Conservation (phyloP, 2,329 filamentous ascomycete genomes). For the Botryosphaeria dothidea region DNA sequence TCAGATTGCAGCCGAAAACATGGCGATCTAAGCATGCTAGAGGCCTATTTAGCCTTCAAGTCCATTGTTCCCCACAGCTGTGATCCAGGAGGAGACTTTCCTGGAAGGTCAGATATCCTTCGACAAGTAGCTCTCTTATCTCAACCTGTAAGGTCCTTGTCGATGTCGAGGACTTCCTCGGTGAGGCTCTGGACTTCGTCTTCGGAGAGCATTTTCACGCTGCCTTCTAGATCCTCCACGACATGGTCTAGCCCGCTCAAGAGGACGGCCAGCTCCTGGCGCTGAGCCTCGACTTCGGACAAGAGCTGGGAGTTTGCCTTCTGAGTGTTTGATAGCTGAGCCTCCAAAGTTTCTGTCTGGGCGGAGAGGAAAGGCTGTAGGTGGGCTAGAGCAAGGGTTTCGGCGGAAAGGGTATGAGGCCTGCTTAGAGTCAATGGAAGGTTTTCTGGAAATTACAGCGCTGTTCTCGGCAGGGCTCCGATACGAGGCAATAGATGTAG, state of each 20-base stretch:
- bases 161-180: conserved; percentile 35
- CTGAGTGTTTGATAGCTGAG: conserved; percentile 52
- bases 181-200: conserved; percentile 38
- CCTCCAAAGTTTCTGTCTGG: conserved; percentile 50
- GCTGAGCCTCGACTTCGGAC: conserved; percentile 54
- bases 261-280: conserved; percentile 58
- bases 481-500: background rate
- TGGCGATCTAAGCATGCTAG: no score
- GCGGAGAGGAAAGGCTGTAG: conserved; percentile 57
- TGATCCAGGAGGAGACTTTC: no score
- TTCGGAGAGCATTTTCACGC: conserved; percentile 42
- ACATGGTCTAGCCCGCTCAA: conserved; percentile 57
- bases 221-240: conserved; percentile 58
- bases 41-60: no score
- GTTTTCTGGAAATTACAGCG: background rate
- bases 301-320: conserved; percentile 55
- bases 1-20: no score
- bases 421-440: conserved; percentile 34
- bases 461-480: background rate
- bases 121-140: background rate
- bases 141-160: conserved; percentile 21
- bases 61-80: no score
- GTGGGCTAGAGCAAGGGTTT: conserved; percentile 60
- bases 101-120: no score
- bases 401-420: conserved; percentile 59